These are phyloP conservation scores for Dimargaris cristalligena DNA, from an alignment of 192 early-diverging fungal species.

Conservation along the genomic window DNA sequence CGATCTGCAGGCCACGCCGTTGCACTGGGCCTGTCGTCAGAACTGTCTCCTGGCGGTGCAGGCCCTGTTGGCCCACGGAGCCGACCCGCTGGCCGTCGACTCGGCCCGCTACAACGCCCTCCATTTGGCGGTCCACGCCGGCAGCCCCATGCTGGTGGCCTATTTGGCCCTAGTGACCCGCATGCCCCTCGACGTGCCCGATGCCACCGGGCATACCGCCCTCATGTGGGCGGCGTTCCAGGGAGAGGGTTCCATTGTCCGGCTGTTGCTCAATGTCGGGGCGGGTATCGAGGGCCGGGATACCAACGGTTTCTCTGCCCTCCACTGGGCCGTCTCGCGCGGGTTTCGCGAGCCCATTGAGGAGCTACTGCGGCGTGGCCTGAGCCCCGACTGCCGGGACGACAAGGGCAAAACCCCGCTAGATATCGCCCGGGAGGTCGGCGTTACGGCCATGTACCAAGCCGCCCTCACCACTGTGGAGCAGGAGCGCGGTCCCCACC, in stretches of 20 bases:
- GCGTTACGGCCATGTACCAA: constrained; percentile 18
- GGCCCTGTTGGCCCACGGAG: constrained; percentile 59
- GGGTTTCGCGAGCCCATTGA: constrained; percentile 34
- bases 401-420: constrained; percentile 59
- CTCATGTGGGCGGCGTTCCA: constrained; percentile 95
- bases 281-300: constrained; percentile 56
- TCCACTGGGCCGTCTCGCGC: constrained; percentile 81
- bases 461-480: constrained; percentile 14
- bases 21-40: constrained; percentile 82
- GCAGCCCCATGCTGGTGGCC: constrained; percentile 53
- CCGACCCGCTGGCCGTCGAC: constrained; percentile 52
- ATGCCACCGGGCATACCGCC: constrained; percentile 65
- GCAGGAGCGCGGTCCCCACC: constrained; percentile 15
- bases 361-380: constrained; percentile 58
- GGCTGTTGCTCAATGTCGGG: constrained; percentile 48
- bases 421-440: constrained; percentile 64
- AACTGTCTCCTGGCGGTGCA: constrained; percentile 57
- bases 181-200: constrained; percentile 53
- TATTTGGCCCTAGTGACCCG: constrained; percentile 51
- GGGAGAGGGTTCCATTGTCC: constrained; percentile 50
- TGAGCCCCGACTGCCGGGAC: constrained; percentile 43
- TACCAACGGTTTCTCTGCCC: constrained; percentile 53
- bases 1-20: constrained; percentile 64
- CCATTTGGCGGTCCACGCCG: constrained; percentile 78
- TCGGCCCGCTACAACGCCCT: constrained; percentile 78